Evolutionary conservation across 192 early-diverging fungal genomes (phyloP), one percentile per base, ranked within the genome.

Genomic region (Gamsiella multidivaricata): DNA sequence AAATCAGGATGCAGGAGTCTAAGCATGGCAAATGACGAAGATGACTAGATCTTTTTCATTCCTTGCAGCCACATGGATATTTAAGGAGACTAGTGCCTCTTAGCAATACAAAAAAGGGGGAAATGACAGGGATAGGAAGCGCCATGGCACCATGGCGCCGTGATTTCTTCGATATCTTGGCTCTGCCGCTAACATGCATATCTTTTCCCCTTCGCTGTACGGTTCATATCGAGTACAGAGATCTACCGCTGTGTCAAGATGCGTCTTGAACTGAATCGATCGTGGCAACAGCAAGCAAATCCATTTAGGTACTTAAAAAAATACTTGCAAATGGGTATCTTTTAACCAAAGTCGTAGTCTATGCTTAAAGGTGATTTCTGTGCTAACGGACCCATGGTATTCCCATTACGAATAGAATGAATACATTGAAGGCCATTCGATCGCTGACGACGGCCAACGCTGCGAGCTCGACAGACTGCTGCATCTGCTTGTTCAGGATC

Each of bases 231-330:
- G 26, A 54, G 32, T 54, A 26, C 75, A 92, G 96, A 97, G 69
- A 93, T 95, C 54, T 96, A 95, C 88, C 92, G 94, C 69, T 96
- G 94, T 71, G 94, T 97, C 11, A 91, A 93, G 79, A 97, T 97
- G 84, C 81, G 91, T 36, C 69, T 94, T 32, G 92, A 95, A 70
- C 74, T 92, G 43, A 91, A 92, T 73, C 83, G 90, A 42, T 86
- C 85, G 55, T 86, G 86, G 87, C 87, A 90, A 80, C 86, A 86
- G 26, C 82, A 84, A 54, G 80, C 87, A 29, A 91, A 89, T 46
- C 83, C 88, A 39, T 92, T 89, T 63, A 78, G 89, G 82, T 87
- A 84, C 47, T 36, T n/a, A n/a, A n/a, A n/a, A n/a, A n/a, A n/a
- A n/a, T n/a, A n/a, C n/a, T n/a, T 17, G 42, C 17, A 2, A 23